These are phyloP conservation scores for Aplosporella prunicola DNA, from an alignment of 2,329 filamentous ascomycete species.

Conservation along the genomic window DNA sequence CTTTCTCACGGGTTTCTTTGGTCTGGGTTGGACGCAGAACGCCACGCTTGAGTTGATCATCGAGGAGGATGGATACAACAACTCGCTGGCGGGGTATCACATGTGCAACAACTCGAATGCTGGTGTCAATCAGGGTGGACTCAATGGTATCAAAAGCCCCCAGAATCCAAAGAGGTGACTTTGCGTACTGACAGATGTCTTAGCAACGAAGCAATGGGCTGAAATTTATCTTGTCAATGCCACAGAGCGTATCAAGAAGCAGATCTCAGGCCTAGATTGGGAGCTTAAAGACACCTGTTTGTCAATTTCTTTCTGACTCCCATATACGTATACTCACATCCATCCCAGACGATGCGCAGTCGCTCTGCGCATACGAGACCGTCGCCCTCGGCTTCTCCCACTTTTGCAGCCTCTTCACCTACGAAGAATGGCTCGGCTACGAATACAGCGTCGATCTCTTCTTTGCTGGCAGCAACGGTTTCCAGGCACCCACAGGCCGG, in stretches of 20 bases:
- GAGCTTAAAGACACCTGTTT: constrained; percentile 25
- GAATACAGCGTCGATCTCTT: constrained; percentile 60
- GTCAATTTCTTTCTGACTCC: too few relatives aligned
- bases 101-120: constrained; percentile 54
- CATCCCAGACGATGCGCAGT: constrained; percentile 53
- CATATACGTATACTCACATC: background rate
- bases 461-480: constrained; percentile 53
- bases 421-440: constrained; percentile 63
- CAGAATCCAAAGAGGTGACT: too few relatives aligned
- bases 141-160: constrained; percentile 3
- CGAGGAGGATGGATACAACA: constrained; percentile 55
- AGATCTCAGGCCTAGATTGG: constrained; percentile 36
- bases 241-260: constrained; percentile 47
- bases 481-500: constrained; percentile 56
- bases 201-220: constrained; percentile 51
- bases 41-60: constrained; percentile 65
- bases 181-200: too few relatives aligned
- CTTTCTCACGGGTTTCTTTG: constrained; percentile 71
- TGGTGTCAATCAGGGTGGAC: constrained; percentile 1
- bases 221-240: constrained; percentile 56
- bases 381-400: constrained; percentile 65
- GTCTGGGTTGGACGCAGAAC: constrained; percentile 62
- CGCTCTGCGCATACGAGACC: constrained; percentile 68
- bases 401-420: constrained; percentile 68
- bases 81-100: constrained; percentile 58